phyloP scores from a whole-genome alignment of 495 filamentous ascomycete species.

The Rhizodiscina lignyota region DNA sequence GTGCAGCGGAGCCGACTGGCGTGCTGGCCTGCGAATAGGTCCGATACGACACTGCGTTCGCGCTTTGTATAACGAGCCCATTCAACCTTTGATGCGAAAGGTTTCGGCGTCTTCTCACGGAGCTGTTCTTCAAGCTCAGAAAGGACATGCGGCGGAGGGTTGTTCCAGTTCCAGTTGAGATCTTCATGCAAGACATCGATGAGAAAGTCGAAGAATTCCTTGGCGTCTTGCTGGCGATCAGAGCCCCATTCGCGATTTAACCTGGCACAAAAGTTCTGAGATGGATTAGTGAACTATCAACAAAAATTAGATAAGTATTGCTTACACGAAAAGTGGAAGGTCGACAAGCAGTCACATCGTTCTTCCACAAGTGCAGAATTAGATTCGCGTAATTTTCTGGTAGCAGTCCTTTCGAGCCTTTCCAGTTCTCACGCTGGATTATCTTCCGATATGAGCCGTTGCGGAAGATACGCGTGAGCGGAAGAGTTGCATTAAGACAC shows the following conservation, averaged over 20 bases:
- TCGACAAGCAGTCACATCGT: conserved; percentile 33
- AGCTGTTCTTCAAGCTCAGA: conserved; percentile 43
- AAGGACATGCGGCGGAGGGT: conserved; percentile 38
- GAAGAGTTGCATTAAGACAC: conserved; percentile 57
- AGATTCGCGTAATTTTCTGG: conserved; percentile 58
- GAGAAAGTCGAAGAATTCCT: conserved; percentile 61
- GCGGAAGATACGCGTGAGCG: conserved; percentile 56
- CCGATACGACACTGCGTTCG: conserved; percentile 47
- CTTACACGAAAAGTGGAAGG: conserved; percentile 49
- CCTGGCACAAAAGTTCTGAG: conserved; percentile 36
- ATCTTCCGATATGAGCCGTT: conserved; percentile 26
- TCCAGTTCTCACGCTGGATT: conserved; percentile 38
- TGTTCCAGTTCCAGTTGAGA: conserved; percentile 48
- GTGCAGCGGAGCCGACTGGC: conserved; percentile 45
- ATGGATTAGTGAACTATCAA: conserved; percentile 5
- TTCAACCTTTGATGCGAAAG: conserved; percentile 43
- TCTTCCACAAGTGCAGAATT: conserved; percentile 56
- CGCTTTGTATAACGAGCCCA: conserved; percentile 56
- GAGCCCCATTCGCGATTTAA: conserved; percentile 42
- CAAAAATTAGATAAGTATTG: conserved; percentile 7
- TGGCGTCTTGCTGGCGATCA: conserved; percentile 58
- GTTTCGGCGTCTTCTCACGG: conserved; percentile 44
- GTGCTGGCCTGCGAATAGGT: conserved; percentile 58
- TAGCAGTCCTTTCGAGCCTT: conserved; percentile 63
- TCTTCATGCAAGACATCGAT: conserved; percentile 61